Evolutionary conservation across 1,139 yeast genomes (phyloP), one percentile per base, ranked within the genome.

Genomic region (Scheffersomyces lignicola): DNA sequence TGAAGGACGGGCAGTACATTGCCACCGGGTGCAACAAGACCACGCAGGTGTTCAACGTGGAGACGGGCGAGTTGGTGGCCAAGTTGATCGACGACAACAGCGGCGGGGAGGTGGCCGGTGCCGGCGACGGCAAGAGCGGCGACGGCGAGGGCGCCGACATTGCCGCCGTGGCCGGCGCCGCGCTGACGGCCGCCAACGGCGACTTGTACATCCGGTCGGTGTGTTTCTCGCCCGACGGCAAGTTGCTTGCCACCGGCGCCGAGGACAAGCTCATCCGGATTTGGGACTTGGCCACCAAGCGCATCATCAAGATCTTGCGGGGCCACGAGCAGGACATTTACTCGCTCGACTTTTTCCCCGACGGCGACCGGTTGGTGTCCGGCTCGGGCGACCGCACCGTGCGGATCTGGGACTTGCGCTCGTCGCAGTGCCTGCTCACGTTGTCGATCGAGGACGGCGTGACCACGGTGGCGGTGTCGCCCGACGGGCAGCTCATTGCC

Each of bases 261-360:
- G 98, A 92, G 66, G 98, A 92, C 65, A 89, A 88, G 63, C 81
- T 88, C 56, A 92, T 92, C 52, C 79, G 98, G 62, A 90, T 92
- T 55, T 92, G 98, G 98, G 97, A 92, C 60, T 79, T 92, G 58
- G 77, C 85, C 35, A 80, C 94, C 26, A 80, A 90, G 62, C 80
- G 92, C 54, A 87, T 92, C 53, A 83, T 87, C 43, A 87, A 88
- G 68, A 80, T 88, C 43, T 78, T 92, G 61, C 78, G 85, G 46
- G 98, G 98, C 35, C 98, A 92, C 59, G 97, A 90, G 62, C 98
- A 92, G 66, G 98, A 92, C 65, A 90, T 92, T 51, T 92, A 92
- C 64, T 90, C 97, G 6, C 74, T 92, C 50, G 97, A 90, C 65
- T 92, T 87, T 61, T 87, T 94, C 78, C 94, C 96, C 37, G 92